A percentile compares a stretch with the other conserved stretches of the same genome.
These are phyloP conservation scores for Umbelopsis sp. DNA, from an alignment of 192 early-diverging fungal genomes.

Conservation along the genomic window DNA sequence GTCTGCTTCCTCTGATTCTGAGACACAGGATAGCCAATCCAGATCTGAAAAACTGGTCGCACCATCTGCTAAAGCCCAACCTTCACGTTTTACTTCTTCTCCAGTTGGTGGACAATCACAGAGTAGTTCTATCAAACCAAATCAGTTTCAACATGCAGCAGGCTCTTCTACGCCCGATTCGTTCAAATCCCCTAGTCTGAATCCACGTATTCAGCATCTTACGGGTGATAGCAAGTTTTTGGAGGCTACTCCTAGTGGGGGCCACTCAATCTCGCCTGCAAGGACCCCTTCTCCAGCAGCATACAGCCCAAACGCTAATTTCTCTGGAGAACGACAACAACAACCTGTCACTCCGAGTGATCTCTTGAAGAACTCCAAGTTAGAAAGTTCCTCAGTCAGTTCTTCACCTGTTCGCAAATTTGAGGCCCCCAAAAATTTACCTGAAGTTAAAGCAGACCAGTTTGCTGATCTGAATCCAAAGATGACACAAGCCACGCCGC, in stretches of 20 bases:
- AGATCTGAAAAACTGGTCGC: not conserved
- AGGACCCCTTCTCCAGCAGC: not conserved
- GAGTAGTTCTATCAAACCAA: not conserved
- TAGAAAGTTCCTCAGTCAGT: too few species aligned
- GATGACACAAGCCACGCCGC: too few species aligned
- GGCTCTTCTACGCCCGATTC: constrained; percentile 1
- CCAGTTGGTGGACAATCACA: not conserved
- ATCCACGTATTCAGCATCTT: not conserved
- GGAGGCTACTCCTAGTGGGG: not conserved
- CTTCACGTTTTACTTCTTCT: not conserved
- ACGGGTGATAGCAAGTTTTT: not conserved
- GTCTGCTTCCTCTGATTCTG: not conserved
- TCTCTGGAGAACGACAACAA: not conserved
- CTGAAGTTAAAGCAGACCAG: too few species aligned
- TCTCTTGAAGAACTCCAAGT: too few species aligned
- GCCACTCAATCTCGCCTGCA: not conserved
- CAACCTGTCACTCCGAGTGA: too few species aligned
- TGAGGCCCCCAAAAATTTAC: too few species aligned
- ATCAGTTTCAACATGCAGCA: not conserved
- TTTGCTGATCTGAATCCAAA: too few species aligned
- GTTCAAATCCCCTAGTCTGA: not conserved
- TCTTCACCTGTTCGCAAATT: too few species aligned
- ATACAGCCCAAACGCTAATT: not conserved
- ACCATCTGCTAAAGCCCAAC: not conserved
- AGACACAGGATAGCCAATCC: not conserved